Base-by-base conservation (phyloP, 306 rosid species). In the Pyrus pyrifolia region DNA sequence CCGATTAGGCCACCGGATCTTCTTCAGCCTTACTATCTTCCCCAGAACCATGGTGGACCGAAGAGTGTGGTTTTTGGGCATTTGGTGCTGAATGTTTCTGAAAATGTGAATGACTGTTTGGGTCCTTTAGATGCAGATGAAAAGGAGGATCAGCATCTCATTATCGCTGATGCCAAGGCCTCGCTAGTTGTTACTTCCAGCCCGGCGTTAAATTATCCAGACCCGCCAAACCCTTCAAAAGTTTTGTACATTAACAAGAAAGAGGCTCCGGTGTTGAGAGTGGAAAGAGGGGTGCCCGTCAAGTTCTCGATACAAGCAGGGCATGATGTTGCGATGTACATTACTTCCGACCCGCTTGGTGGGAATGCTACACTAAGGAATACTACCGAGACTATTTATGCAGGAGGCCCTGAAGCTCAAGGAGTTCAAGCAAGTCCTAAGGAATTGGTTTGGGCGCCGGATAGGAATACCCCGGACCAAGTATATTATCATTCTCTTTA, bases 351-450 rank as follows among this genome's bases (percentile, higher is more conserved):
- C 75, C 88, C 92, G 12, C 76, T 94, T 51, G 98, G 98, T 15
- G 96, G 97, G 67, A 94, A 91, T 85, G 97, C 95, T 15, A 94
- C 97, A 0, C 25, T 76, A 78, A 91, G 98, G 88, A 89, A 91
- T 78, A 51, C 63, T 73, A 88, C 88, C 3, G 97, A 94, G 88
- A 87, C 81, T 79, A 80, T 94, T 69, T 94, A 94, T 84, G 90
- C 90, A 15, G 97, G 98, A 55, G 98, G 98, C 6, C 80, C 93
- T 15, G 89, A 87, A 12, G 90, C 89, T 11, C 89, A 91, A 63
- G 98, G 98, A 75, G 98, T 94, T 76, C 89, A 79, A 82, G 96
- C 91, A 62, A 94, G 93, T 73, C 98, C 98, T 19, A 88, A 6
- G 44, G 97, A 91, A 40, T 81, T 94, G 44, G 42, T 72, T 44